These are phyloP conservation scores for Crotalaria pallida DNA, from an alignment of 306 rosid species.

Conservation along the genomic window DNA sequence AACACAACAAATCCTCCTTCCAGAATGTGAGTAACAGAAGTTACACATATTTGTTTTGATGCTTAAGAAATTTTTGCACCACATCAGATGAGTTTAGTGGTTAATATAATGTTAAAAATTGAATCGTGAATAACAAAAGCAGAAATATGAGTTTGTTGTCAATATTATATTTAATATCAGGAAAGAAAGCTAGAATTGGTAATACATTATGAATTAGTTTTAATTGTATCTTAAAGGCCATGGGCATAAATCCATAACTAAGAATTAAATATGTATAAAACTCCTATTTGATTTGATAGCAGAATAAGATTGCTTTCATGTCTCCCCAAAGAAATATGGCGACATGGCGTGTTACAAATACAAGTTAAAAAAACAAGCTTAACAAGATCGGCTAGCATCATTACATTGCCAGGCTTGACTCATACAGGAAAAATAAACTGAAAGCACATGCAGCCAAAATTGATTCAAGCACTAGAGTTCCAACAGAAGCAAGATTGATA, in stretches of 20 bases:
- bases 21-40: background rate
- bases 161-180: background rate
- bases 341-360: background rate
- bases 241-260: background rate
- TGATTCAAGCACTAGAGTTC: background rate
- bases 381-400: slow-evolving; percentile 5
- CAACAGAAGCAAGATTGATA: background rate
- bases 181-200: background rate
- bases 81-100: background rate
- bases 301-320: background rate
- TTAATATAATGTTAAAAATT: background rate
- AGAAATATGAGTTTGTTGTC: background rate
- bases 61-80: background rate
- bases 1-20: background rate
- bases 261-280: background rate
- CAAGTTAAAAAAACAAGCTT: slow-evolving; percentile 1
- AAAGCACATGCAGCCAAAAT: background rate
- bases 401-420: background rate
- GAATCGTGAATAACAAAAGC: background rate
- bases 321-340: background rate
- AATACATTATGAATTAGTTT: background rate
- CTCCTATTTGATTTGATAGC: background rate
- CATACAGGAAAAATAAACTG: background rate
- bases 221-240: background rate
- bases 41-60: background rate